Base-by-base conservation (phyloP, 306 rosid genomes). In the Cucumis hystrix region DNA sequence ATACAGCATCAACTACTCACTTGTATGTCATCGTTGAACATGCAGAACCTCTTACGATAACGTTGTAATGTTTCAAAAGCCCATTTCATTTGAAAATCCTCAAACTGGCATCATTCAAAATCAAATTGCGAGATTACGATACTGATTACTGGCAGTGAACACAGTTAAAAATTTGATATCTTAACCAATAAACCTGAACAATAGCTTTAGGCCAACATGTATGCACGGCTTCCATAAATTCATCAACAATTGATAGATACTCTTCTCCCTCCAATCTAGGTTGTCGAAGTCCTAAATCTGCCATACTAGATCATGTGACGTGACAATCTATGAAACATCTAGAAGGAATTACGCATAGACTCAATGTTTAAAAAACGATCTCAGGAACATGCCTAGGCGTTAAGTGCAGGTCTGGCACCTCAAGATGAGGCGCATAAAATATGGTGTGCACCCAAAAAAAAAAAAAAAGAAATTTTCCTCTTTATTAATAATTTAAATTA, bases 31-130 rank as follows among this genome's bases (percentile, higher is more conserved):
- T 96, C 99, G 86, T 96, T 96, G 85, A 96, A 96, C 88, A 90
- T 96, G 87, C 99, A 96, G 86, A 90, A 96, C 88, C 79, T 92
- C 80, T 83, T 92, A 63, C 93, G 96, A 83, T 96, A 96, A 21
- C 98, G 92, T 82, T 96, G 88, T 79, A 96, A 88, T 40, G 99
- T 96, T 88, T 89, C 96, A 77, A 96, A 96, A 67, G 99, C 99
- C 99, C 99, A 96, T 84, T 96, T 96, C 96, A 92, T 91, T 91
- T 96, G 99, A 82, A 96, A 96, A 87, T 96, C 99, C 87, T 96
- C 99, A 83, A 96, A 96, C 99, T 96, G 90, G 82, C 33, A 55
- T 65, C 81, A 74, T 77, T 23, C 13, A 65, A 9, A 9, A 69
- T 69, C 33, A 79, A 88, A 75, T 28, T 77, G 76, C 75, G 51